Evolutionary conservation across 140 eudicot species (phyloP).

Genomic region (Flaveria floridana): DNA sequence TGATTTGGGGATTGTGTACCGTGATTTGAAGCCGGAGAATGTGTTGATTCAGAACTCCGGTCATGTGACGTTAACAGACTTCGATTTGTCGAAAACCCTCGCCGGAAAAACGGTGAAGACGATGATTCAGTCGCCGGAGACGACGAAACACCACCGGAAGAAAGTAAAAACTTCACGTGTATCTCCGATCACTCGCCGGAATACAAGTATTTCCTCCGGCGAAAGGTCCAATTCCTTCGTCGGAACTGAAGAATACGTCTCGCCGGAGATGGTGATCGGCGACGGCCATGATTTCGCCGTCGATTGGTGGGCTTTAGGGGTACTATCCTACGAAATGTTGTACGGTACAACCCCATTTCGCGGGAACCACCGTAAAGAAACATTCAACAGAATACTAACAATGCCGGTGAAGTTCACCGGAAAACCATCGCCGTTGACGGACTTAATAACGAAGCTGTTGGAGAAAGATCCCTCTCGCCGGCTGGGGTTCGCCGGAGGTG

Average conservation of each 20-base stretch:
- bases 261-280: slow-evolving; percentile 69
- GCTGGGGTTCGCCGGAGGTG: slow-evolving; percentile 64
- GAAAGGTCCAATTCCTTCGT: slow-evolving; percentile 75
- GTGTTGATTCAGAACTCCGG: slow-evolving; percentile 66
- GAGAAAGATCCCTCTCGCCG: slow-evolving; percentile 78
- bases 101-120: slow-evolving; percentile 24
- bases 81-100: slow-evolving; percentile 67
- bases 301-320: slow-evolving; percentile 87
- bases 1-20: slow-evolving; percentile 62
- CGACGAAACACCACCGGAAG: slow-evolving; percentile 29
- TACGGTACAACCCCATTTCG: slow-evolving; percentile 74
- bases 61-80: slow-evolving; percentile 87
- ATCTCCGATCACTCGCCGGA: slow-evolving; percentile 53
- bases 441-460: slow-evolving; percentile 59
- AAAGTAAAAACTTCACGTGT: slow-evolving; percentile 73
- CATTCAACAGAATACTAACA: slow-evolving; percentile 52
- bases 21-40: slow-evolving; percentile 87
- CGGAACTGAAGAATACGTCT: slow-evolving; percentile 75
- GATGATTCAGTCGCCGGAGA: slow-evolving; percentile 8
- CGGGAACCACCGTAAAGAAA: slow-evolving; percentile 70
- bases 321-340: slow-evolving; percentile 66
- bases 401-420: slow-evolving; percentile 62
- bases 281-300: slow-evolving; percentile 75
- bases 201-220: slow-evolving; percentile 42
- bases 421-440: slow-evolving; percentile 55